Percentiles rank a stretch among this genome's conserved stretches.
Conservation (phyloP, 768 basidiomycete species). For the Saitozyma podzolica region DNA sequence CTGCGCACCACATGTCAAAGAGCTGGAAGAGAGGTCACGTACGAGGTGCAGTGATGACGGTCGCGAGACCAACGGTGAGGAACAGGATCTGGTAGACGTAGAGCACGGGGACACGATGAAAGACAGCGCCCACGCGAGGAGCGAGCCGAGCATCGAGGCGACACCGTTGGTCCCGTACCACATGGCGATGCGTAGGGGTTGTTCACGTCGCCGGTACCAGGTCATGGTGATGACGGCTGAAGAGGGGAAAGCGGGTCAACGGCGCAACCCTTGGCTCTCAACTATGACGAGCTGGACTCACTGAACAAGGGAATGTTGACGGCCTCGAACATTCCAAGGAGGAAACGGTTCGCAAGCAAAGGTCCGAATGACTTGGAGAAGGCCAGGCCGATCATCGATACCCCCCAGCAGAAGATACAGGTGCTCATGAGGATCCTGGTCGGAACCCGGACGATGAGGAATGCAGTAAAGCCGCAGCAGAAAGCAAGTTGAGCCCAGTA, state of each 20-base stretch:
- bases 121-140: constrained; percentile 53
- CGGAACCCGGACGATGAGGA: constrained; percentile 44
- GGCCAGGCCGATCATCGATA: constrained; percentile 31
- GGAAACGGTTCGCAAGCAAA: constrained; percentile 3
- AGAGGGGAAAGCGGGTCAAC: no score
- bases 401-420: constrained; percentile 48
- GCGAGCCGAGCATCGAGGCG: constrained; percentile 50
- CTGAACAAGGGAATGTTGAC: constrained; percentile 51
- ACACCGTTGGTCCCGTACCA: constrained; percentile 49
- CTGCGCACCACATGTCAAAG: background rate
- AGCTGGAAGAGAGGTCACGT: constrained; percentile 24
- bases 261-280: no score
- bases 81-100: constrained; percentile 46
- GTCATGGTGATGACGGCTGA: background rate
- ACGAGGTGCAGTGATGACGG: constrained; percentile 35
- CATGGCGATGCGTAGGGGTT: constrained; percentile 55
- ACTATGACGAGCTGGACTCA: no score
- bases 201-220: constrained; percentile 59
- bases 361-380: constrained; percentile 15
- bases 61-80: constrained; percentile 44
- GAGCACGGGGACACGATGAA: constrained; percentile 3
- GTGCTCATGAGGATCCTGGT: constrained; percentile 41
- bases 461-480: constrained; percentile 31
- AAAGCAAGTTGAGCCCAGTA: background rate
- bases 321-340: constrained; percentile 51